Evolutionary conservation across 1,284 basidiomycete genomes (phyloP), one percentile per base, ranked within the genome.

Genomic region (Earliella scabrosa): DNA sequence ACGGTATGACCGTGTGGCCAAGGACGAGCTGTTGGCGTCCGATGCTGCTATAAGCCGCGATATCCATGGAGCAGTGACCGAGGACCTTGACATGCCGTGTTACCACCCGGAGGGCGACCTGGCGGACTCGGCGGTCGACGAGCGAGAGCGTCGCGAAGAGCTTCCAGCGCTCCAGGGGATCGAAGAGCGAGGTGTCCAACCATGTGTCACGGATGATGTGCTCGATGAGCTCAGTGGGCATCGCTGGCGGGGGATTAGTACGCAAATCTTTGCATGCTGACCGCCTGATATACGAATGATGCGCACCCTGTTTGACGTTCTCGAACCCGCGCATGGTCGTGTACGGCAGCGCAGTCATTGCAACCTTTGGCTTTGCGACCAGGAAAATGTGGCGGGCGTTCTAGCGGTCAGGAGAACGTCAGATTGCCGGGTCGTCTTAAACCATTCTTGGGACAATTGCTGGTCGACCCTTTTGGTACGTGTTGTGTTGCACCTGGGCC

Each of bases 71-170:
- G 35, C 43, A 44, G 18, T 54, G 47, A 3, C 40, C 32, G 35
- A 54, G 38, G 7, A 48, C 45, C 3, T 50, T 48, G 45, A 58
- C 56, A n/a, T 58, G 43, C 4, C 52, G 56, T 5, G 41, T 50
- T 1, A 49, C 36, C 2, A 38, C 9, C 48, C 52, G 36, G 14
- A 54, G 23, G 0, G 34, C 44, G 32, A n/a, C n/a, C 41, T 8
- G 3, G 29, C 29, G 49, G 39, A 54, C 38, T 9, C 10, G n/a
- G 13, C 18, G 46, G 40, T 18, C 51, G 38, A 51, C 52, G 24
- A 54, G 39, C 1, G 44, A 54, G 2, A 54, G 39, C 1, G 6
- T 23, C 2, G 39, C 35, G 45, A 58, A 54, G 13, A 58, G 23
- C 3, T 9, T 20, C 56, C 56, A 58, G 9, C 52, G 52, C 13